Evolutionary conservation across 2,329 filamentous ascomycete species (phyloP).

Genomic region (Aureobasidium sp.): DNA sequence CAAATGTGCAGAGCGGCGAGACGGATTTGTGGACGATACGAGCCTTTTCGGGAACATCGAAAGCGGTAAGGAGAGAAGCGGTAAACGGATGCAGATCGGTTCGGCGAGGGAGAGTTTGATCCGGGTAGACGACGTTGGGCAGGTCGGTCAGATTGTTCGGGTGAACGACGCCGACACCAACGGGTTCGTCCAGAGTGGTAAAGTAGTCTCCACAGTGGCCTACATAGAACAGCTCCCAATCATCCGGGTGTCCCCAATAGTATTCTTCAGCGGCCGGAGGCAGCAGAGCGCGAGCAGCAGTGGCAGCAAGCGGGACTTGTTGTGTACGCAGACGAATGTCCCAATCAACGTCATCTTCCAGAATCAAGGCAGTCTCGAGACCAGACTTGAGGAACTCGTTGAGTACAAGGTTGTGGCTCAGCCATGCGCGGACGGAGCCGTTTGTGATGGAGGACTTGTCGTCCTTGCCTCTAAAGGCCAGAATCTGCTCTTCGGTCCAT

Average conservation of each 20-base stretch:
- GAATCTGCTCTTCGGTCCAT: slow-evolving; percentile 33
- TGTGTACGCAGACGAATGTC: slow-evolving; percentile 38
- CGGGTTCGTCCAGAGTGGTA: slow-evolving; percentile 15
- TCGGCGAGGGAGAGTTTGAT: slow-evolving; percentile 32
- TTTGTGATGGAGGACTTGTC: slow-evolving; percentile 29
- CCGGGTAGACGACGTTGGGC: slow-evolving; percentile 29
- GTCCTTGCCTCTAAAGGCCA: slow-evolving; percentile 23
- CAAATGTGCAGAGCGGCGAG: slow-evolving; percentile 41
- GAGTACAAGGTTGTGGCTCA: slow-evolving; percentile 35
- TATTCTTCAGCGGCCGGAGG: slow-evolving; percentile 9
- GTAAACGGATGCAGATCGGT: slow-evolving; percentile 34
- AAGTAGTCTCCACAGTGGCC: slow-evolving; percentile 39
- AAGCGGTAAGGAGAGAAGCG: slow-evolving; percentile 29
- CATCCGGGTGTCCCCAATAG: slow-evolving; percentile 35
- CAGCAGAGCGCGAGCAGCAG: slow-evolving; percentile 32
- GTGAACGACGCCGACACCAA: slow-evolving; percentile 18
- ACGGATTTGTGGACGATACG: slow-evolving; percentile 37
- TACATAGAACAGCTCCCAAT: slow-evolving; percentile 36
- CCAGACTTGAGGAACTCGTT: slow-evolving; percentile 37
- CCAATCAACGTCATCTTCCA: slow-evolving; percentile 43
- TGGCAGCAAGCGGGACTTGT: slow-evolving; percentile 36
- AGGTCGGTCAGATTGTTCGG: slow-evolving; percentile 25
- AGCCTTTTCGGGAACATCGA: slow-evolving; percentile 33
- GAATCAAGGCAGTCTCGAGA: slow-evolving; percentile 36
- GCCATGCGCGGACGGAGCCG: slow-evolving; percentile 36